Evolutionary conservation across 2,329 filamentous ascomycete genomes (phyloP).

Genomic region (Talaromyces sp.): DNA sequence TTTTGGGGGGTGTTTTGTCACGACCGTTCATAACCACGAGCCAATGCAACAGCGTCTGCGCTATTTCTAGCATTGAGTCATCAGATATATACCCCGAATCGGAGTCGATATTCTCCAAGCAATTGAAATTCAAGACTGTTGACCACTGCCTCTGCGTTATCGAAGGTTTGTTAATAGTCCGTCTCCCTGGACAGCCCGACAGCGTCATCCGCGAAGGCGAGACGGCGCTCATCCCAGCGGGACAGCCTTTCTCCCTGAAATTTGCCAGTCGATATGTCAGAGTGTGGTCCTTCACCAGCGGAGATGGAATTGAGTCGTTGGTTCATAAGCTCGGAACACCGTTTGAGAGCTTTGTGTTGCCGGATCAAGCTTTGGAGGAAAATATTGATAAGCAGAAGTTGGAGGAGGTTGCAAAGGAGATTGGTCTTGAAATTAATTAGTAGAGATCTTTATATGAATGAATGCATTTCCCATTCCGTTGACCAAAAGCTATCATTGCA

Average conservation of each 20-base stretch:
- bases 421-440: not conserved
- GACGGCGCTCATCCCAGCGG: not conserved
- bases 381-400: not conserved
- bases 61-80: conserved; percentile 53
- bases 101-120: conserved; percentile 31
- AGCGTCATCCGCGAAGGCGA: not conserved
- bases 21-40: conserved; percentile 50
- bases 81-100: conserved; percentile 40
- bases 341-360: conserved; percentile 37
- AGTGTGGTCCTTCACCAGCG: conserved; percentile 50
- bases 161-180: not conserved
- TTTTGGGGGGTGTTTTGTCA: conserved; percentile 46
- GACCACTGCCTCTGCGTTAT: not conserved
- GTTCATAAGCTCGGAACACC: conserved; percentile 39
- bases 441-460: not conserved
- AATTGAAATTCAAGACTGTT: not conserved
- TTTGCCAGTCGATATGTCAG: conserved; percentile 50
- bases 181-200: not conserved
- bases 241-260: conserved; percentile 28
- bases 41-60: conserved; percentile 50
- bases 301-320: conserved; percentile 49
- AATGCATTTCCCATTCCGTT: not conserved
- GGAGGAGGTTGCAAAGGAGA: not conserved
- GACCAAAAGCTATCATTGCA: not conserved
- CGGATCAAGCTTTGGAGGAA: conserved; percentile 29